Percentiles rank a stretch among this genome's conserved stretches.
Conservation (phyloP, 345 rosid genomes). For the Capsella bursapastoris region DNA sequence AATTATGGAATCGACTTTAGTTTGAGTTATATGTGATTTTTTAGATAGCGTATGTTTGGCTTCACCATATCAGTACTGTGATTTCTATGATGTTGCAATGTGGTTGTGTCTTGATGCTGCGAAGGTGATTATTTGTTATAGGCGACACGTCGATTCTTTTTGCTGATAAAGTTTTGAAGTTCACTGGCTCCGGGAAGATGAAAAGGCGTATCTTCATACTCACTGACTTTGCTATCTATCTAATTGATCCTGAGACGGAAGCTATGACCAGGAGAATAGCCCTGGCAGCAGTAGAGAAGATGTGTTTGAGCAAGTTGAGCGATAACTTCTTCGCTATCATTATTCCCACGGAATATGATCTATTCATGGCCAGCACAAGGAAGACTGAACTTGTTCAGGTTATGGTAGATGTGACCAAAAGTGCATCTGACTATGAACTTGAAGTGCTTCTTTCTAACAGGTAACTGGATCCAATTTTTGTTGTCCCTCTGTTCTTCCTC, state of each 20-base stretch:
- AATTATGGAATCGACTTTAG: background rate
- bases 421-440: conserved; percentile 77
- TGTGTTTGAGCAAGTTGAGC: conserved; percentile 77
- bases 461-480: conserved; percentile 39
- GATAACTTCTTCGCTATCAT: conserved; percentile 90
- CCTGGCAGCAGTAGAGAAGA: conserved; percentile 78
- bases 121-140: conserved; percentile 30
- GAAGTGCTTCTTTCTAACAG: conserved; percentile 82
- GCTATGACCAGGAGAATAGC: conserved; percentile 83
- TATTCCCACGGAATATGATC: conserved; percentile 90
- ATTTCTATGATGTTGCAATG: background rate
- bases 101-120: background rate
- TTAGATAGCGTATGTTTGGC: background rate
- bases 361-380: conserved; percentile 90
- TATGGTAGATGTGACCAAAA: conserved; percentile 80
- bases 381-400: conserved; percentile 88
- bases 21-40: background rate
- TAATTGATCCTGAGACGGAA: conserved; percentile 78
- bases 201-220: conserved; percentile 72
- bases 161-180: conserved; percentile 91
- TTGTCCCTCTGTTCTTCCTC: background rate
- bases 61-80: background rate
- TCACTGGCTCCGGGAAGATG: conserved; percentile 89
- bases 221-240: conserved; percentile 78
- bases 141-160: conserved; percentile 79